Base-by-base conservation (phyloP, 2,329 filamentous ascomycete species). In the Colletotrichum navitas region DNA sequence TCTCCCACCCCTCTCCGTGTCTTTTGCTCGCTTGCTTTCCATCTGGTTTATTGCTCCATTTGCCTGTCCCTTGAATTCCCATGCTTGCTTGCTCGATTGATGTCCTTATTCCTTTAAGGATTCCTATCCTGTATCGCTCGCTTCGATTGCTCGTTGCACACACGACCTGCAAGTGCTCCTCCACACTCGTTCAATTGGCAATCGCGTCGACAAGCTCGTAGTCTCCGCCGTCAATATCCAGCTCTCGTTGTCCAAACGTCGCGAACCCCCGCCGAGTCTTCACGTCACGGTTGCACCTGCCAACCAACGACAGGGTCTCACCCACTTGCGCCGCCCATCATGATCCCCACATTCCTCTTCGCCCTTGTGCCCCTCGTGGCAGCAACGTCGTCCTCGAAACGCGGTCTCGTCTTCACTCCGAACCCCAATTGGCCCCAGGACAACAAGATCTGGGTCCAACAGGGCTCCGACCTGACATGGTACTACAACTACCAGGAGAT, bases 401-500 rank as follows among this genome's bases (percentile, higher is more conserved):
- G 93, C 75, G 93, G 93, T 36, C 90, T 96, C 63, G 87, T 90
- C 77, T 93, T 91, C 80, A 88, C 93, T 24, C 86, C 89, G 8
- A 88, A 89, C 71, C 74, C 81, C 6, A 78, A 87, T 1, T 82
- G 85, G 68, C 85, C 89, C 0, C 71, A 83, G 21, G 93, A 95
- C 81, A 89, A 94, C 81, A 79, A 85, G 58, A 84, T 92, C 76
- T 95, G 92, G 91, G 82, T 85, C 14, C 79, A 84, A 54, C 63
- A 83, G 7, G 85, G 84, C 47, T 88, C 87, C 24, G 87, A 90
- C 52, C 81, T 95, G 66, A 92, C 90, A 3, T 96, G 93, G 93
- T 96, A 96, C 85, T 96, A 95, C 86, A 95, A 95, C 83, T 96
- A 95, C 80, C 81, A 82, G 34, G 77, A 84, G 26, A 78, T 80